phyloP scores from a whole-genome alignment of 2,329 filamentous ascomycete species.

The Scedosporium dehoogii region DNA sequence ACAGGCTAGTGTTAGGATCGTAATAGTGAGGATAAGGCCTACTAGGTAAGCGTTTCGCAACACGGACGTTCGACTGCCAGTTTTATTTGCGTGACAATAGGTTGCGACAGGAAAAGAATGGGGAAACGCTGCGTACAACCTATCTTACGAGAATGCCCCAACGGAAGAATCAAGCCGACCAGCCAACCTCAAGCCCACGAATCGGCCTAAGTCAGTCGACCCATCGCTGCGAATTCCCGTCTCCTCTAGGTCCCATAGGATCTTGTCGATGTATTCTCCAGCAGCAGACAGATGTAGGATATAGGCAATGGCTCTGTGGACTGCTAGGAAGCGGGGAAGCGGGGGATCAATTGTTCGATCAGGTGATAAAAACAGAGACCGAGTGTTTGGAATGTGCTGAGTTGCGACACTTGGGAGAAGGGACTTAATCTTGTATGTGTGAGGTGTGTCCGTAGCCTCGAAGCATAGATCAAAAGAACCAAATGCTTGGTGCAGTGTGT shows the following conservation, averaged over 20 bases:
- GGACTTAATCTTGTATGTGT: constrained; percentile 14
- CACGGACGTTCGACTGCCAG: no score
- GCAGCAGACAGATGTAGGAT: constrained; percentile 21
- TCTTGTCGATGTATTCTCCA: constrained; percentile 20
- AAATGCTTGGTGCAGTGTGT: constrained; percentile 11
- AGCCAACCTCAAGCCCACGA: background rate
- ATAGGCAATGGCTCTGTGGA: constrained; percentile 22
- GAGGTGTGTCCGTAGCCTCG: constrained; percentile 17
- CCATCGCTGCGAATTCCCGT: background rate
- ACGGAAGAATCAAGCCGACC: background rate
- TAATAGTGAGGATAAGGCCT: no score
- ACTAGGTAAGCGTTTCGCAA: no score
- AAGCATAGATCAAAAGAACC: constrained; percentile 15
- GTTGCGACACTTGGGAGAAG: constrained; percentile 8
- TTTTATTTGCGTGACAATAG: no score
- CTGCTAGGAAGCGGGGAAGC: constrained; percentile 20
- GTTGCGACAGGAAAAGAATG: no score
- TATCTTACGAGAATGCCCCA: no score
- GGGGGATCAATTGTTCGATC: constrained; percentile 20
- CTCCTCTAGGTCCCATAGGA: constrained; percentile 11
- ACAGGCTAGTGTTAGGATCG: no score
- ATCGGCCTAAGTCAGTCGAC: background rate
- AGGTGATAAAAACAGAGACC: constrained; percentile 17
- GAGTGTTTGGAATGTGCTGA: constrained; percentile 17
- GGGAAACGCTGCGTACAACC: no score